phyloP scores from a whole-genome alignment of 2,329 filamentous ascomycete genomes.

The Phialophora tarda region DNA sequence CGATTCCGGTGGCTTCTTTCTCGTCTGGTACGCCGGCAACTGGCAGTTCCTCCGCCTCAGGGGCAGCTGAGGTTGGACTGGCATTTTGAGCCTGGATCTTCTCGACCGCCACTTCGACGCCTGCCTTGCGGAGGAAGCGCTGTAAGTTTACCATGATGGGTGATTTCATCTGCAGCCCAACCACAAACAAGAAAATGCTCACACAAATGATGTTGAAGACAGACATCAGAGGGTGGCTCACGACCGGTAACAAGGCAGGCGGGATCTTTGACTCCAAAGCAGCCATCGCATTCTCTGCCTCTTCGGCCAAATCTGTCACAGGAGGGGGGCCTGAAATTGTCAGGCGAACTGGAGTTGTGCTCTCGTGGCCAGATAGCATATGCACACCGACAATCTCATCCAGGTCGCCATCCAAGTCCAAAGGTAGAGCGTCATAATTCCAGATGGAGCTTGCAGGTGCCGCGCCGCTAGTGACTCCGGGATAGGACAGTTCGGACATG shows the following conservation, averaged over 20 bases:
- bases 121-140: conserved; percentile 31
- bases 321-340: conserved; percentile 37
- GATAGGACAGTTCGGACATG: conserved; percentile 84
- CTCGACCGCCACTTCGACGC: conserved; percentile 32
- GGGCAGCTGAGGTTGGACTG: conserved; percentile 1
- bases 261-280: conserved; percentile 27
- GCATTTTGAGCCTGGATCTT: conserved; percentile 8
- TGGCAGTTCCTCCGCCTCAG: conserved; percentile 19
- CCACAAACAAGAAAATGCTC: conserved; percentile 29
- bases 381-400: conserved; percentile 71
- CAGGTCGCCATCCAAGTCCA: conserved; percentile 35
- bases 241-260: conserved; percentile 28
- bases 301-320: conserved; percentile 28
- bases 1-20: conserved; percentile 13
- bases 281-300: conserved; percentile 33
- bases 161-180: conserved; percentile 33
- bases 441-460: conserved; percentile 51
- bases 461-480: conserved; percentile 76
- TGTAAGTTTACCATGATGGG: conserved; percentile 35
- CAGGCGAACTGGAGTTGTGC: conserved; percentile 56
- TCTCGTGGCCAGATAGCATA: conserved; percentile 60
- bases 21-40: conserved; percentile 22
- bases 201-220: conserved; percentile 33
- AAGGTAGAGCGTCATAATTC: conserved; percentile 33
- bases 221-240: conserved; percentile 28